Base-by-base conservation (phyloP, 208 protist genomes). In the Crithidia bombi region DNA sequence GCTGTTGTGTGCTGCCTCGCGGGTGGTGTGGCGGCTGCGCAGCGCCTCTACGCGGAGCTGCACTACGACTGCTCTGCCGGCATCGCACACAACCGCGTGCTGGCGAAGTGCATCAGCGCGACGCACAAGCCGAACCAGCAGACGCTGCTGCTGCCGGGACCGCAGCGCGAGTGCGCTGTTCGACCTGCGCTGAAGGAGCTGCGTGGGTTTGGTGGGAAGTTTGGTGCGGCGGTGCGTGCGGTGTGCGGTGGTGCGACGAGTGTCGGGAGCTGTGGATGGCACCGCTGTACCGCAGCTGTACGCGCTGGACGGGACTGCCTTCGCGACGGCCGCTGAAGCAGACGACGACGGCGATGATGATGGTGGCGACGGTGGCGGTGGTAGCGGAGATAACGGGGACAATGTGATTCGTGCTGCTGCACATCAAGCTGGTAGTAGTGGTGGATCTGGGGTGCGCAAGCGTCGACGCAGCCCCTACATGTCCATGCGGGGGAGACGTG, bases 41-140 rank as follows among this genome's bases (percentile, higher is more conserved):
- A 79, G 32, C 57, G 58, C 39, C 76, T 96, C 55, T 75, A 77
- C 62, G 56, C 68, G n/a, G 79, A 86, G 64, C 82, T 93, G 63
- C 78, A 81, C 61, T 97, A 92, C 77, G 87, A 93, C 39, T 94
- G 86, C 81, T 91, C 83, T 35, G 92, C 90, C 23, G 92, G 92
- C 38, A 90, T 97, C 61, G 82, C 90, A 38, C 83, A 93, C 75
- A 95, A 93, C 52, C 85, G 87, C 56, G 58, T 93, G 54, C 80
- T 97, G 33, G 81, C 92, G 33, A 97, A 97, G 79, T 78, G 68
- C 66, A 86, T 93, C 65, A 88, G 83, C 57, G 85, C 88, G 44
- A 75, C 70, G 54, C 78, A 94, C 78, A 97, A 97, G 67, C 92
- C 90, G 33, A 86, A 86, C 61, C 81, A 94, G 79, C 92, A 97